Percentiles rank a stretch among this genome's conserved stretches.
These are phyloP conservation scores for Pittosporum tobira DNA, from an alignment of 129 eudicot species.

Conservation along the genomic window DNA sequence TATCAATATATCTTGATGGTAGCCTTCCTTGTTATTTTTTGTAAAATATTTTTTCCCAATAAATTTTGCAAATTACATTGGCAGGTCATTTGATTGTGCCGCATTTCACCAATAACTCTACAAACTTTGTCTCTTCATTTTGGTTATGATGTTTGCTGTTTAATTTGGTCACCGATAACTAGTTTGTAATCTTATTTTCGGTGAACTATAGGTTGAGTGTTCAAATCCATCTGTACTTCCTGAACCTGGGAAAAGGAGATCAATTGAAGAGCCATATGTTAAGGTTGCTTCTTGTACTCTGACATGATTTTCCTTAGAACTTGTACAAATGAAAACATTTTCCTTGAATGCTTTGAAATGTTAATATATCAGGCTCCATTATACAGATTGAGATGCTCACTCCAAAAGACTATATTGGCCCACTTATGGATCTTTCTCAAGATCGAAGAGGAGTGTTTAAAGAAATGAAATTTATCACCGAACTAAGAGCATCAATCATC, in stretches of 20 bases:
- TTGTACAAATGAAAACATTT: background rate
- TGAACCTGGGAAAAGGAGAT: conserved; percentile 79
- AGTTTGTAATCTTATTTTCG: background rate
- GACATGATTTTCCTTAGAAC: background rate
- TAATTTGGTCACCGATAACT: background rate
- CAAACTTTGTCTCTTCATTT: no score
- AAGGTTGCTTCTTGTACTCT: conserved; percentile 43
- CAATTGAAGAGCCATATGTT: conserved; percentile 87
- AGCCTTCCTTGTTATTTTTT: no score
- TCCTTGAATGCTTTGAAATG: background rate
- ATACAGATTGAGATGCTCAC: conserved; percentile 89
- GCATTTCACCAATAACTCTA: no score
- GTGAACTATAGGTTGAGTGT: conserved; percentile 67
- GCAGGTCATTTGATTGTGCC: background rate
- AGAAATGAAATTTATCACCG: conserved; percentile 87
- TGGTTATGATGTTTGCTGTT: background rate
- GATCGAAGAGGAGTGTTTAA: conserved; percentile 90
- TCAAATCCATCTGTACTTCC: conserved; percentile 95
- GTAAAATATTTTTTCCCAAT: no score
- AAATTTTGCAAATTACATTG: no score
- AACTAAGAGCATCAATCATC: conserved; percentile 67
- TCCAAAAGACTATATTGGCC: conserved; percentile 91
- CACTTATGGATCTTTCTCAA: conserved; percentile 97
- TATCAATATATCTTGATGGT: no score
- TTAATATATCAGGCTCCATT: background rate